These are phyloP conservation scores for Paramyrothecium sp. DNA, from an alignment of 2,329 filamentous ascomycete genomes.

Conservation along the genomic window DNA sequence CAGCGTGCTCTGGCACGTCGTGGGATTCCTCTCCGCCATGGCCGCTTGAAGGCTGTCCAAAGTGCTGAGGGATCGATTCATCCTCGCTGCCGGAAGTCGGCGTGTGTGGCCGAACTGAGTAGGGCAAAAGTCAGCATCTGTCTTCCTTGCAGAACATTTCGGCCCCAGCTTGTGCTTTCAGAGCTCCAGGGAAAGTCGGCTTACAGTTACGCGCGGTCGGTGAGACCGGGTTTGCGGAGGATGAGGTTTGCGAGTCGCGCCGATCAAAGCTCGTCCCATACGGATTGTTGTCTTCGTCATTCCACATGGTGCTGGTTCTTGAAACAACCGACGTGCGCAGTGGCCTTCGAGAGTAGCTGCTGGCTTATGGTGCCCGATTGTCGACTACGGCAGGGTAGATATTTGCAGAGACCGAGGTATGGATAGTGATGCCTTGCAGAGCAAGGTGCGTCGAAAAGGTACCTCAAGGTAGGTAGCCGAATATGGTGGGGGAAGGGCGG, in stretches of 20 bases:
- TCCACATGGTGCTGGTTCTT: constrained; percentile 70
- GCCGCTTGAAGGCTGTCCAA: constrained; percentile 17
- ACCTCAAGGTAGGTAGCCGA: too few relatives aligned
- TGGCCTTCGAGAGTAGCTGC: too few relatives aligned
- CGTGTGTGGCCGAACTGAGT: constrained; percentile 53
- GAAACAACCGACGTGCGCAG: neutral
- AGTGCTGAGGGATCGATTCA: constrained; percentile 48
- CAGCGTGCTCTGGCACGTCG: constrained; percentile 37
- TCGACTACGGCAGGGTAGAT: too few relatives aligned
- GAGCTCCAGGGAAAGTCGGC: constrained; percentile 23
- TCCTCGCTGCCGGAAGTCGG: constrained; percentile 69
- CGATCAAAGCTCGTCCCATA: constrained; percentile 90
- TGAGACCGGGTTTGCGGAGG: constrained; percentile 63
- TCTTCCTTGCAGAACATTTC: constrained; percentile 1
- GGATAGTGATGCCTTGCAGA: too few relatives aligned
- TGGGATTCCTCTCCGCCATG: constrained; percentile 49
- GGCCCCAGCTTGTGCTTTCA: neutral
- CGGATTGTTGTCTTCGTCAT: constrained; percentile 97
- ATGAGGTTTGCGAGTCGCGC: constrained; percentile 74
- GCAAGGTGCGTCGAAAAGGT: too few relatives aligned
- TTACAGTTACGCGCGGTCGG: constrained; percentile 58
- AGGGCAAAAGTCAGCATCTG: constrained; percentile 7
- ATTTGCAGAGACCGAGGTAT: too few relatives aligned
- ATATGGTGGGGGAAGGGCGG: neutral
- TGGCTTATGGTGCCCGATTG: too few relatives aligned